Percentiles rank a stretch among this genome's conserved stretches.
Conservation (phyloP, 2,329 filamentous ascomycete species). For the Pestalotiopsis sp. region DNA sequence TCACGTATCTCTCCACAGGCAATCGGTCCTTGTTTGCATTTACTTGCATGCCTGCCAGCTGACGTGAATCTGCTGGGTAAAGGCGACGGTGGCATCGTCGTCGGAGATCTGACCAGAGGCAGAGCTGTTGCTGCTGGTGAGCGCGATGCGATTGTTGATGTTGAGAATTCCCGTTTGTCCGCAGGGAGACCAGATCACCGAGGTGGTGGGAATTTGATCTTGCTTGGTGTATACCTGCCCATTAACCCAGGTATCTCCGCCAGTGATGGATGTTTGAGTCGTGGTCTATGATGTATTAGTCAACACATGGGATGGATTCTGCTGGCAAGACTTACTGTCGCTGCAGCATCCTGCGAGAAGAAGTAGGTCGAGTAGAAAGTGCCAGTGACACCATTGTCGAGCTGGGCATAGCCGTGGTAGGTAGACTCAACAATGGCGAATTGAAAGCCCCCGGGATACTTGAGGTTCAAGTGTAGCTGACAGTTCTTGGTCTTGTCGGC, state of each 20-base stretch:
- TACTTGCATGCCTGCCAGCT: slow-evolving; percentile 35
- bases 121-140: slow-evolving; percentile 35
- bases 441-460: slow-evolving; percentile 48
- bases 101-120: slow-evolving; percentile 42
- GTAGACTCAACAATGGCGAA: slow-evolving; percentile 46
- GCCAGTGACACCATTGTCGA: slow-evolving; percentile 43
- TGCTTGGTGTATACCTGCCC: slow-evolving; percentile 49
- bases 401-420: slow-evolving; percentile 49
- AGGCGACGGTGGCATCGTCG: slow-evolving; percentile 44
- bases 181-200: slow-evolving; percentile 45
- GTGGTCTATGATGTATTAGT: slow-evolving; percentile 31
- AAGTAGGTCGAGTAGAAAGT: slow-evolving; percentile 48
- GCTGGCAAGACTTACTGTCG: slow-evolving; percentile 30
- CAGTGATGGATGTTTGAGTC: slow-evolving; percentile 41
- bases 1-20: background rate
- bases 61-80: slow-evolving; percentile 45
- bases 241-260: slow-evolving; percentile 40
- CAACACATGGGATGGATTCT: background rate
- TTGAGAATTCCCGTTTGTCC: slow-evolving; percentile 46
- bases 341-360: slow-evolving; percentile 44
- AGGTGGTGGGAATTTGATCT: slow-evolving; percentile 43
- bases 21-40: background rate
- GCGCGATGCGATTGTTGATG: slow-evolving; percentile 46
- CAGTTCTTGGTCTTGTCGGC: slow-evolving; percentile 46
- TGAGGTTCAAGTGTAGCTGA: slow-evolving; percentile 45